Evolutionary conservation across 1,284 basidiomycete genomes (phyloP), one percentile per base, ranked within the genome.

Genomic region (Sanguinoderma infundibulare): DNA sequence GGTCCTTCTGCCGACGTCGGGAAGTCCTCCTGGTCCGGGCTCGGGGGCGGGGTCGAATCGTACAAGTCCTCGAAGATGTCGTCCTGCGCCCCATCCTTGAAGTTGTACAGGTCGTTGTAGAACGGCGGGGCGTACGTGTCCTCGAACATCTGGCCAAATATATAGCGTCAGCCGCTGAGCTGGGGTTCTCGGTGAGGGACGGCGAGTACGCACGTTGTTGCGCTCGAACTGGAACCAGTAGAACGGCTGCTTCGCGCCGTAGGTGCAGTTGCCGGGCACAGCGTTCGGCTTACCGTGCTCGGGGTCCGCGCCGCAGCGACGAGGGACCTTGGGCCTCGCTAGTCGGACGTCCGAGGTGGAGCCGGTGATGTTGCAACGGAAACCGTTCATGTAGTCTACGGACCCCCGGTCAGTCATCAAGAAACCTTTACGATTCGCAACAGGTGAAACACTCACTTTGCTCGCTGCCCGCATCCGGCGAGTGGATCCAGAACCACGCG

Each of bases 401-500:
- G 59, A 0, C n/a, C n/a, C n/a, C n/a, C n/a, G n/a, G 44, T 53
- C 15, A 15, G 14, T 10, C 5, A 1, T 46, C 30, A 53, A 36
- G 7, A 17, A 8, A 2, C 7, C 22, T 12, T 2, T n/a, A 35
- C 1, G 2, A 12, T 8, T 12, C 9, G 38, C 6, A 10, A 15
- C 42, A 26, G 2, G 12, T 3, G 8, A 6, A 17, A 9, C 5
- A 65, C 79, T 14, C 47, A 83, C 82, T 83, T 67, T 84, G 81
- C 68, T 80, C 78, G 7, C 75, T 66, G 30, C 83, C 82, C 28
- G 77, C 77, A 58, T 83, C 75, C 5, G 75, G 59, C 72, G 79
- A 79, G 71, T 90, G 89, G 24, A 89, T 83, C 90, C 91, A 93
- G 70, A 87, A 87, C 79, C 85, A 93, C 5, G 85, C 82, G 72